Conservation (phyloP, 148 eudicot genomes). For the Heliosperma pusillum region DNA sequence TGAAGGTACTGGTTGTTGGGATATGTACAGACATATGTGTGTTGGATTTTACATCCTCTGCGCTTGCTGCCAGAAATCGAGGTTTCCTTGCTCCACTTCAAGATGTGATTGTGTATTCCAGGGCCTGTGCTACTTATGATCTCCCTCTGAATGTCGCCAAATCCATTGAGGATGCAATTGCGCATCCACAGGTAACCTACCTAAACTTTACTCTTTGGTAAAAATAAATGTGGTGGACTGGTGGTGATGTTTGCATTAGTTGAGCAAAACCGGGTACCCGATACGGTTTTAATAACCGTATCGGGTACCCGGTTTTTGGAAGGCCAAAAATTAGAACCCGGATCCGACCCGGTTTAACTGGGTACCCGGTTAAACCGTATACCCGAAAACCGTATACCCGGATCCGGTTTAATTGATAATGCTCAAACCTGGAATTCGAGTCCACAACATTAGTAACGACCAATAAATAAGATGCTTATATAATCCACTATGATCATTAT, state of each 20-base stretch:
- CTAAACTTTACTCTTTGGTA: neutral
- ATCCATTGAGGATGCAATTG: constrained; percentile 47
- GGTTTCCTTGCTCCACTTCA: constrained; percentile 65
- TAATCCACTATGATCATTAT: no score
- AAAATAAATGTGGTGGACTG: neutral
- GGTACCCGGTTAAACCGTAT: no score
- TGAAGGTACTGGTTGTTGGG: constrained; percentile 81
- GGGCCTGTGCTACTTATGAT: constrained; percentile 85
- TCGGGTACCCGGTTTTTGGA: no score
- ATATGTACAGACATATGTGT: constrained; percentile 96
- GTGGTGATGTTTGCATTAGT: neutral
- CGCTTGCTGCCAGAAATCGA: constrained; percentile 84
- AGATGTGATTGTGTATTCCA: constrained; percentile 83
- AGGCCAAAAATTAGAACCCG: no score
- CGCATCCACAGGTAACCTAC: constrained; percentile 82
- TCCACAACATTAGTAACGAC: no score
- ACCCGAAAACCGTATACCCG: no score
- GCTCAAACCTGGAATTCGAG: no score
- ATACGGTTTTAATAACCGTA: no score
- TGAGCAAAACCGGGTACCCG: no score
- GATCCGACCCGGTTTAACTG: no score
- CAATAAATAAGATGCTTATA: no score
- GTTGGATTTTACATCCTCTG: constrained; percentile 76
- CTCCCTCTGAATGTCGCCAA: constrained; percentile 65
- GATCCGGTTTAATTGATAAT: no score